These are phyloP conservation scores for Cladosporium sp. DNA, from an alignment of 2,329 filamentous ascomycete genomes.

Conservation along the genomic window DNA sequence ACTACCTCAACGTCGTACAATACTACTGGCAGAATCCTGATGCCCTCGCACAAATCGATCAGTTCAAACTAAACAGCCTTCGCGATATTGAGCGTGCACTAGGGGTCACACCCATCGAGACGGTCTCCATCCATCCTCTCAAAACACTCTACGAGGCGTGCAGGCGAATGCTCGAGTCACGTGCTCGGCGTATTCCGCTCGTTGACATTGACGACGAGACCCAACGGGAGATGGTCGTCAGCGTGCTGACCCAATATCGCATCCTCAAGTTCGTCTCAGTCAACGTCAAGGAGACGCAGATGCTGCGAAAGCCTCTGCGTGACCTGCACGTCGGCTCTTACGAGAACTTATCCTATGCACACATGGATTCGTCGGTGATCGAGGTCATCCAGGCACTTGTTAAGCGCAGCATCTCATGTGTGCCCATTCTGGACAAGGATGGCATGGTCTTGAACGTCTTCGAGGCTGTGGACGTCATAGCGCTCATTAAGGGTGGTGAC, in stretches of 20 bases:
- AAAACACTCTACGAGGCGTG: constrained; percentile 93
- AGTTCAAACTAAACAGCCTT: constrained; percentile 88
- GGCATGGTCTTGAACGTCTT: constrained; percentile 88
- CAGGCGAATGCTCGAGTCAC: constrained; percentile 87
- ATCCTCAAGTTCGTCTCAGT: constrained; percentile 99
- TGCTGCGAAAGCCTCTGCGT: constrained; percentile 80
- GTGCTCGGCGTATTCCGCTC: constrained; percentile 88
- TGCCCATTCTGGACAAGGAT: constrained; percentile 85
- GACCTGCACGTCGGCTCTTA: constrained; percentile 88
- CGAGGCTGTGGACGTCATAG: constrained; percentile 95
- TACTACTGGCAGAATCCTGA: constrained; percentile 98
- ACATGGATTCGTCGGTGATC: constrained; percentile 87
- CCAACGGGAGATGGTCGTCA: constrained; percentile 86
- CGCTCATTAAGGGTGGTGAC: constrained; percentile 86
- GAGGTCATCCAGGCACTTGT: constrained; percentile 94
- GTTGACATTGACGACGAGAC: constrained; percentile 95
- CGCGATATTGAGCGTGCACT: constrained; percentile 95
- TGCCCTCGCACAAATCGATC: constrained; percentile 83
- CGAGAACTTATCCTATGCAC: constrained; percentile 73
- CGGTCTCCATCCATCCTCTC: constrained; percentile 90
- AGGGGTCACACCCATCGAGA: constrained; percentile 86
- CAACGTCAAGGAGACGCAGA: constrained; percentile 84
- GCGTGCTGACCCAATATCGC: constrained; percentile 95
- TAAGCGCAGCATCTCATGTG: constrained; percentile 86
- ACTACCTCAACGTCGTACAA: constrained; percentile 98